Percentiles rank a stretch among this genome's conserved stretches.
Evolutionary conservation across 2,329 filamentous ascomycete species (phyloP).

Genomic region (Beauveria pseudobassiana): DNA sequence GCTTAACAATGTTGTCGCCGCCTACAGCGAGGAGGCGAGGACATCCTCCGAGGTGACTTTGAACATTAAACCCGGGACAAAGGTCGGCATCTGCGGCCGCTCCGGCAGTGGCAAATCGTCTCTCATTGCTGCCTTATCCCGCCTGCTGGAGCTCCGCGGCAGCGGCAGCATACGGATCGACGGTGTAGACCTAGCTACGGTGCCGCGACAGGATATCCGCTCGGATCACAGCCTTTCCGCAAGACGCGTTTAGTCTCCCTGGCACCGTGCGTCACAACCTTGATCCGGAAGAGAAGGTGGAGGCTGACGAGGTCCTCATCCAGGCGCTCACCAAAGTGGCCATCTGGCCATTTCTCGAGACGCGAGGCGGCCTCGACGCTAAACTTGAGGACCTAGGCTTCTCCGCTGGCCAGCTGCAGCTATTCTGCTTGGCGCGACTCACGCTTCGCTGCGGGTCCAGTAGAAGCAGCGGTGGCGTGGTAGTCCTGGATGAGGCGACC

Average conservation of each 20-base stretch:
- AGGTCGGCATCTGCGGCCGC: constrained; percentile 43
- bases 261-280: constrained; percentile 41
- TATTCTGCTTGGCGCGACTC: constrained; percentile 41
- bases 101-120: constrained; percentile 46
- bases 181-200: constrained; percentile 29
- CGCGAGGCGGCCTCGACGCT: constrained; percentile 29
- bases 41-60: constrained; percentile 16
- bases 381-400: constrained; percentile 25
- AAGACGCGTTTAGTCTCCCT: constrained; percentile 39
- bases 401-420: constrained; percentile 38
- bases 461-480: constrained; percentile 18
- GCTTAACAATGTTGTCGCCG: constrained; percentile 20
- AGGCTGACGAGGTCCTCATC: constrained; percentile 31
- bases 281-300: constrained; percentile 28
- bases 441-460: constrained; percentile 24
- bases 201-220: constrained; percentile 36
- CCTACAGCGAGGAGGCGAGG: constrained; percentile 15
- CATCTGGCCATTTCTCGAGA: constrained; percentile 32
- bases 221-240: constrained; percentile 37
- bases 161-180: constrained; percentile 34
- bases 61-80: constrained; percentile 29
- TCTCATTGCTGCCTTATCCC: constrained; percentile 37
- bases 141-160: constrained; percentile 35
- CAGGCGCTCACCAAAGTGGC: constrained; percentile 35
- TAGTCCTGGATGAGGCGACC: constrained; percentile 26